Base-by-base conservation (phyloP, 1,284 basidiomycete genomes). In the Rhodotorula sp. region DNA sequence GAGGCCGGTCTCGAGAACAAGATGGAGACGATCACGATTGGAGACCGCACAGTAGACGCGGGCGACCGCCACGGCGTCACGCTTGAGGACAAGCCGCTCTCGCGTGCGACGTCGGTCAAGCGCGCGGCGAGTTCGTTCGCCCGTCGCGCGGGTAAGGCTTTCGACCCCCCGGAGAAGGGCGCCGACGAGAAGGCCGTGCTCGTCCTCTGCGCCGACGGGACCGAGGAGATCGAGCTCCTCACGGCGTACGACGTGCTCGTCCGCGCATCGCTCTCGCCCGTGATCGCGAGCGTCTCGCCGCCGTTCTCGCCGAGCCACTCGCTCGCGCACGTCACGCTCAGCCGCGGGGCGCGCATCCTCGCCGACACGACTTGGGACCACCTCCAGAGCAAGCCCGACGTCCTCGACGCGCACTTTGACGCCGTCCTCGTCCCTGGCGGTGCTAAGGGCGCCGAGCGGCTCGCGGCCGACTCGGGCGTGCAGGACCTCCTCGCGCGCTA, bases 171-270 rank as follows among this genome's bases (percentile, higher is more conserved):
- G 10, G 60, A 66, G 9, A 76, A 75, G 60, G 53, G 27, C 25
- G 65, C 65, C 7, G 75, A 71, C 34, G 75, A 76, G 59, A 75
- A 70, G 61, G 27, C 73, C 46, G 90, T 89, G 34, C 82, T 91
- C 37, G 85, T 94, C 64, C 83, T 94, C 34, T 86, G 94, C n/a
- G 90, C 92, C n/a, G 86, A 94, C 79, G 92, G 92, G 15, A 92
- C 91, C 0, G 92, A 94, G 79, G 91, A 93, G 81, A 92, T 92
- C 87, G 92, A 94, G 70, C 69, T 76, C 72, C 90, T 89, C 19
- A 89, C 92, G 81, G 85, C 87, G 17, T 91, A 89, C 78, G 91
- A 92, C 79, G 90, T 89, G 8, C 87, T 92, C 67, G 88, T 91
- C 41, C 88, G 91, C 44, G 91, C 87, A 10, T 89, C 89, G 17